Percentiles rank a stretch among this genome's conserved stretches.
These are phyloP conservation scores for Colletotrichum somersetense DNA, from an alignment of 2,329 filamentous ascomycete genomes.

Conservation along the genomic window DNA sequence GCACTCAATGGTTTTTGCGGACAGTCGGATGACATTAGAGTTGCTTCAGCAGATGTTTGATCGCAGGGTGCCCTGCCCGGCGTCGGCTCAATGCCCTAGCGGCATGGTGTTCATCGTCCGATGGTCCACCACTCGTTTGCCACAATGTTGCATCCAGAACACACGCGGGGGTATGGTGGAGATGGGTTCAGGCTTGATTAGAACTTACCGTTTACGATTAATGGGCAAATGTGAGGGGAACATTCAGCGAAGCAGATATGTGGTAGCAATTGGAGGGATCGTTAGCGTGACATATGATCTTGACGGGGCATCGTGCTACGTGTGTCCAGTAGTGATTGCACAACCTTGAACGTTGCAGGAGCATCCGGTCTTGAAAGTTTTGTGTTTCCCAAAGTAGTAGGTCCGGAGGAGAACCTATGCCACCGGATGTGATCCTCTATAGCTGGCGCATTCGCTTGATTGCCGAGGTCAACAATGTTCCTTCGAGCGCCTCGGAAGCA, in stretches of 20 bases:
- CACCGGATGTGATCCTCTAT: neutral
- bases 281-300: neutral
- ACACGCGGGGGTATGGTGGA: constrained; percentile 16
- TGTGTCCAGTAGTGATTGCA: neutral
- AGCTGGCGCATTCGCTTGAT: neutral
- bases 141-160: neutral
- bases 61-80: neutral
- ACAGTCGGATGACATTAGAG: neutral
- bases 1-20: neutral
- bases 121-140: neutral
- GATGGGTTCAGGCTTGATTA: neutral
- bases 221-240: neutral
- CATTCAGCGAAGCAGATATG: neutral
- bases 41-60: constrained; percentile 9
- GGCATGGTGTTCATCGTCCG: neutral
- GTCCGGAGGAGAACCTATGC: neutral
- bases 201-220: neutral
- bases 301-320: neutral
- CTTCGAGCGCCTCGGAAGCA: neutral
- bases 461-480: neutral
- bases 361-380: neutral
- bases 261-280: neutral
- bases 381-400: neutral
- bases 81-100: neutral
- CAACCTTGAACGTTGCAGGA: neutral